Evolutionary conservation across 2,329 filamentous ascomycete genomes (phyloP), one percentile per base, ranked within the genome.

Genomic region (Diplodia scrobiculata): DNA sequence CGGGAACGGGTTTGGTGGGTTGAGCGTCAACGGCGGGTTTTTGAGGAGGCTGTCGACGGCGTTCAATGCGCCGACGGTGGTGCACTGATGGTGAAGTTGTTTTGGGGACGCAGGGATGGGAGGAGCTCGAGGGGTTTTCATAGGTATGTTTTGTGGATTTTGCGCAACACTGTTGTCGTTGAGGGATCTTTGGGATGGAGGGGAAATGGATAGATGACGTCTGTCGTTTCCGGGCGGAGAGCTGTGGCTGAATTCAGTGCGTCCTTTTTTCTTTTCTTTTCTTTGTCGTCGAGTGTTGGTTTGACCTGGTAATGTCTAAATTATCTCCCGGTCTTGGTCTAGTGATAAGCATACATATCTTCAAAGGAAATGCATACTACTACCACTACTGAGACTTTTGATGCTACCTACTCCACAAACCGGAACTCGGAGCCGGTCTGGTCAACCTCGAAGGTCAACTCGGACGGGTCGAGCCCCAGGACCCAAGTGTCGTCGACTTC

Each of bases 31-130:
- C 32, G 41, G 32, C 17, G 64, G 64, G 29, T 52, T 66, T 19
- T 60, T 66, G 14, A 59, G 64, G 53, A 34, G 53, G 54, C 25
- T 66, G 64, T 66, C 64, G 32, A 52, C 32, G 21, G 36, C 41
- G 14, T 63, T 63, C 10, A 36, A 11, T 45, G 29, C 48, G 34
- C 60, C 60, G 10, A 63, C 34, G 60, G 60, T 50, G 7, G 60
- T 63, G 47, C 60, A 63, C 11, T 63, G 36, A 53, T 6, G 9
- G 9, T 38, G 27, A 17, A 25, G 7, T 14, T 14, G n/a, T n/a
- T 5, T 4, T 5, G 17, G n/a, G 5, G 38, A 32, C 5, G 32
- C 2, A 32, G 9, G 51, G 47, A 27, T 13, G 27, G 47, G 1
- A 17, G 11, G n/a, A 9, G 5, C 25, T 25, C 25, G 5, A 4